phyloP scores from a whole-genome alignment of 2,329 filamentous ascomycete species.

The Iodosphaeria phyllophila region DNA sequence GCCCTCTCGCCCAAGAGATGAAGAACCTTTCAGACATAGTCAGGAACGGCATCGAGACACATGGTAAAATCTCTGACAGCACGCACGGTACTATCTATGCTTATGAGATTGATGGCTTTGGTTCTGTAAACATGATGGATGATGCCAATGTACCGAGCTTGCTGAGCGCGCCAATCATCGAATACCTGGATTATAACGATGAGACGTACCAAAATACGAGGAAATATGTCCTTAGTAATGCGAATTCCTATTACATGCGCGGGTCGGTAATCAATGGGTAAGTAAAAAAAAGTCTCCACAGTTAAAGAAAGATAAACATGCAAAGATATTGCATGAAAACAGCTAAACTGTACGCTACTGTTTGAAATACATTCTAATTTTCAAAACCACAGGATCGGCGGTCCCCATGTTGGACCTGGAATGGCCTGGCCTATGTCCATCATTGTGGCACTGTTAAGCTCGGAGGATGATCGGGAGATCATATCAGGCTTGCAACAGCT shows the following conservation, averaged over 20 bases:
- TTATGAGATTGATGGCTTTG: conserved; percentile 61
- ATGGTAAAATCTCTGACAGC: conserved; percentile 22
- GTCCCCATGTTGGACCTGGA: conserved; percentile 41
- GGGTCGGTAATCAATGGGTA: conserved; percentile 42
- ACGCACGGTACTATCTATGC: conserved; percentile 53
- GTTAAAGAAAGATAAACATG: neutral
- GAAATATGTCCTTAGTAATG: conserved; percentile 53
- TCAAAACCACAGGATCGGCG: conserved; percentile 24
- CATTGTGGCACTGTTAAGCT: conserved; percentile 34
- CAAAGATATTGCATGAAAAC: neutral
- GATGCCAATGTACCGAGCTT: conserved; percentile 54
- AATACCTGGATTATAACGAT: conserved; percentile 39
- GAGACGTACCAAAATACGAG: conserved; percentile 61
- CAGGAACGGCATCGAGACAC: conserved; percentile 39
- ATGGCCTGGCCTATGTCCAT: conserved; percentile 37
- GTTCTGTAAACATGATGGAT: conserved; percentile 47
- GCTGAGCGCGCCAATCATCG: conserved; percentile 44
- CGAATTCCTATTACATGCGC: conserved; percentile 62
- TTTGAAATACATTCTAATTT: neutral
- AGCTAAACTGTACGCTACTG: neutral
- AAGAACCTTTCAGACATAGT: conserved; percentile 40
- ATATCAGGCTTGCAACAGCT: conserved; percentile 37
- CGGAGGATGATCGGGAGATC: conserved; percentile 59
- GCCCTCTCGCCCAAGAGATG: conserved; percentile 34
- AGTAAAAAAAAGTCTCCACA: neutral